Evolutionary conservation across 23 red algal species (phyloP), one percentile per base, ranked within the genome.

Genomic region (Cyanidiococcus yangmingshanensis): DNA sequence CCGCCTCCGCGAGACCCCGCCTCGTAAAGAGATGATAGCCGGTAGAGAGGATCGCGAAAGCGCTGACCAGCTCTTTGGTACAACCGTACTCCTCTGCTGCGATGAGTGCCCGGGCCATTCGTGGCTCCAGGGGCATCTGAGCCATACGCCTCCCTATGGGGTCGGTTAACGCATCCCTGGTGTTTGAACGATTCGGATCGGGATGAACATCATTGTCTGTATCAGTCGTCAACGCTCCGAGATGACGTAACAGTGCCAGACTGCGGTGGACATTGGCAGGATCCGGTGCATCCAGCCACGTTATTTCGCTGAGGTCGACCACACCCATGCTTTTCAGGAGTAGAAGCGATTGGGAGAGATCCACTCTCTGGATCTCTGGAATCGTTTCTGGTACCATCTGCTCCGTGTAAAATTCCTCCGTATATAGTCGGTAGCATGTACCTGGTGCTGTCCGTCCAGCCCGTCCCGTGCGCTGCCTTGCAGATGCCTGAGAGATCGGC

Each of bases 361-460:
- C 90, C 3, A 86, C 74, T 15, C 81, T 82, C 21, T 80, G 36
- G 17, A 91, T 82, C 37, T 86, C 94, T 21, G 94, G 88, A 18
- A 67, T 79, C 18, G 74, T 41, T 37, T 67, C 82, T 2, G 76
- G 75, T 39, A 81, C 77, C 40, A 98, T 88, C 68, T 89, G 80
- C 50, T 82, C 33, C 34, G 80, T 67, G 37, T 77, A 89, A 1
- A 91, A 76, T 1, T 88, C 84, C 36, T 84, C 79, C 31, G 94
- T 89, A 77, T 98, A 98, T 12, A 98, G 67, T 18, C 94, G 85
- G 83, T 90, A 98, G 68, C 89, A 91, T 51, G 89, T 80, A 12
- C 94, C 94, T 30, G 89, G 82, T 12, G 84, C 80, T 17, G 84
- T 98, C 77, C 94, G 88, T n/a, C 94, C 94, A 2, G 88, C 87